phyloP scores from a whole-genome alignment of 805 yeast genomes.

The Candida silvicultrix region DNA sequence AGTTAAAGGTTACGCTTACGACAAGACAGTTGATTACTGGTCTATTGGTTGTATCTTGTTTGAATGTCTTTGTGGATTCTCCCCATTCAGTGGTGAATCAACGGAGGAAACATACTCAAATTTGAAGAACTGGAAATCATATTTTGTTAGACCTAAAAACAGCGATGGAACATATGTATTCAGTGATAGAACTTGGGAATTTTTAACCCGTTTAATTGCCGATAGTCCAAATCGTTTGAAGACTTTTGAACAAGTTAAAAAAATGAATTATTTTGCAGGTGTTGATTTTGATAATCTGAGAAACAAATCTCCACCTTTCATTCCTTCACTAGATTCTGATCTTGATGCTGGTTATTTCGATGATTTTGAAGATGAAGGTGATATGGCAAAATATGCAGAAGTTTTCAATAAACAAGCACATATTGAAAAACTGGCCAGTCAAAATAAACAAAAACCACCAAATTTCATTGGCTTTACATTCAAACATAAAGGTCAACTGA shows the following conservation, averaged over 20 bases:
- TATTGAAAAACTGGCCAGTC: constrained; percentile 73
- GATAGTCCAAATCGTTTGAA: constrained; percentile 70
- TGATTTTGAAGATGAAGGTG: constrained; percentile 92
- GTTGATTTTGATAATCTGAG: constrained; percentile 73
- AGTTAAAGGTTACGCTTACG: constrained; percentile 78
- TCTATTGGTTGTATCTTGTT: constrained; percentile 95
- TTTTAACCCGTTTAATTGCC: constrained; percentile 74
- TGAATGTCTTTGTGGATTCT: constrained; percentile 93
- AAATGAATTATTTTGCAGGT: constrained; percentile 78
- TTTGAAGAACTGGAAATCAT: constrained; percentile 86
- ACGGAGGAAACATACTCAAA: constrained; percentile 94
- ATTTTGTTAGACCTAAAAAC: constrained; percentile 83
- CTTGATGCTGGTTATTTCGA: constrained; percentile 99
- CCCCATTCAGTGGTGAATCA: constrained; percentile 92
- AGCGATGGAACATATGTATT: constrained; percentile 89
- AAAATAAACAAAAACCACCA: constrained; percentile 50
- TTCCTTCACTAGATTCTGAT: constrained; percentile 94
- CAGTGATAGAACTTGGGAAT: constrained; percentile 94
- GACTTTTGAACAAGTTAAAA: constrained; percentile 74
- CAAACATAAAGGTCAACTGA: constrained; percentile 55
- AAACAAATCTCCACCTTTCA: constrained; percentile 80
- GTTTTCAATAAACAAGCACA: constrained; percentile 89
- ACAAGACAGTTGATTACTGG: constrained; percentile 98
- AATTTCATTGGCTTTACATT: constrained; percentile 94
- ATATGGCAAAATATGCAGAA: constrained; percentile 96